phyloP scores from a whole-genome alignment of 257 asterid species.

The Mentha longifolia region DNA sequence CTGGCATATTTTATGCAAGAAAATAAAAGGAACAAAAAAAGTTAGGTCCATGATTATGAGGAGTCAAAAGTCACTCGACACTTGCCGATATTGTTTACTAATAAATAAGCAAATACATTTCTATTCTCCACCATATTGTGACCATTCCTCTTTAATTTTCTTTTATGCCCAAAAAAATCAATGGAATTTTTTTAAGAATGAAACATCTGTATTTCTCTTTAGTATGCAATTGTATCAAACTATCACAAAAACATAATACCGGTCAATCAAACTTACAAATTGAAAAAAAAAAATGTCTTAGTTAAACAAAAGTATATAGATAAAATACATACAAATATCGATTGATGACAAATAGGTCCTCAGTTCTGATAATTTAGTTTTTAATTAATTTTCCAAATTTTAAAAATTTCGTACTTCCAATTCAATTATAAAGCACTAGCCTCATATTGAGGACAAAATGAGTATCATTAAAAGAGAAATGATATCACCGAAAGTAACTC shows the following conservation, averaged over 20 bases:
- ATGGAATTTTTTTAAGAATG: too few relatives aligned
- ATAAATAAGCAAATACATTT: background rate
- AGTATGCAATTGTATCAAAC: background rate
- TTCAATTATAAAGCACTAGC: too few relatives aligned
- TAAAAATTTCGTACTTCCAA: background rate
- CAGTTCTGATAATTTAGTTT: background rate
- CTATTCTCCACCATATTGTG: background rate
- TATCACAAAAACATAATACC: background rate
- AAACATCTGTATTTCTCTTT: too few relatives aligned
- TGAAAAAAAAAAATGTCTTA: too few relatives aligned
- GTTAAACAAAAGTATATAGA: background rate
- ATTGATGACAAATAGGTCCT: background rate
- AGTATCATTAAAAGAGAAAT: background rate
- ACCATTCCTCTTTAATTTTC: background rate
- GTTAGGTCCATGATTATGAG: background rate
- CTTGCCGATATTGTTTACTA: background rate
- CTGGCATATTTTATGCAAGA: background rate
- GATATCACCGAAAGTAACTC: background rate
- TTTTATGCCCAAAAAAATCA: background rate
- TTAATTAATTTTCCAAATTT: background rate
- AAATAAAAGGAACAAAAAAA: background rate
- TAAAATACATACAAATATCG: background rate
- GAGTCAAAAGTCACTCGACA: background rate
- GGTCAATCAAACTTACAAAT: background rate
- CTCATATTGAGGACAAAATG: background rate